Percentiles rank a stretch among this genome's conserved stretches.
Conservation (phyloP, 495 filamentous ascomycete species). For the Viridothelium virens region DNA sequence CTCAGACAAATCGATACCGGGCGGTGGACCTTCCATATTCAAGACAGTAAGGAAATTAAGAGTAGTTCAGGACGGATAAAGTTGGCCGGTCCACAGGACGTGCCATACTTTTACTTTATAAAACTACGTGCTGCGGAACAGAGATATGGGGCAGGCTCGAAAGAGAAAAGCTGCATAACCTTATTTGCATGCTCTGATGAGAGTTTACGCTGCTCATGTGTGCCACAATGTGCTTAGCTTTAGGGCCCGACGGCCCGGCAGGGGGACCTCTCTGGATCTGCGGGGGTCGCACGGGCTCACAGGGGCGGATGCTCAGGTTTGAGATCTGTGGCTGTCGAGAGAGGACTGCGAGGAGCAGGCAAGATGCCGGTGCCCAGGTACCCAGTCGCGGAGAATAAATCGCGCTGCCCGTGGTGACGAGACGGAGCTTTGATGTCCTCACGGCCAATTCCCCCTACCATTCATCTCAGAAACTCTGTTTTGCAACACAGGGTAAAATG, state of each 20-base stretch:
- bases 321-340: neutral
- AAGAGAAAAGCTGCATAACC: slow-evolving; percentile 3
- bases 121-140: neutral
- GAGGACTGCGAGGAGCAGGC: no score
- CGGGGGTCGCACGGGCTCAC: neutral
- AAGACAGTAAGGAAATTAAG: neutral
- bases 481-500: no score
- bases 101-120: slow-evolving; percentile 5
- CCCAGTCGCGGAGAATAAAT: no score
- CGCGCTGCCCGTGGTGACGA: no score
- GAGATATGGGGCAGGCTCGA: neutral
- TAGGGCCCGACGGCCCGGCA: neutral
- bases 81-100: neutral
- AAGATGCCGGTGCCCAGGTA: no score
- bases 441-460: no score
- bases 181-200: neutral
- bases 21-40: slow-evolving; percentile 4
- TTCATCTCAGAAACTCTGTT: no score
- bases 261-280: neutral
- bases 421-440: no score
- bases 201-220: neutral
- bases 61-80: neutral
- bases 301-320: neutral
- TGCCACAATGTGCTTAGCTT: neutral
- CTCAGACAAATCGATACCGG: slow-evolving; percentile 5